phyloP scores from a whole-genome alignment of 495 filamentous ascomycete species.

The Aspergillus leporis region DNA sequence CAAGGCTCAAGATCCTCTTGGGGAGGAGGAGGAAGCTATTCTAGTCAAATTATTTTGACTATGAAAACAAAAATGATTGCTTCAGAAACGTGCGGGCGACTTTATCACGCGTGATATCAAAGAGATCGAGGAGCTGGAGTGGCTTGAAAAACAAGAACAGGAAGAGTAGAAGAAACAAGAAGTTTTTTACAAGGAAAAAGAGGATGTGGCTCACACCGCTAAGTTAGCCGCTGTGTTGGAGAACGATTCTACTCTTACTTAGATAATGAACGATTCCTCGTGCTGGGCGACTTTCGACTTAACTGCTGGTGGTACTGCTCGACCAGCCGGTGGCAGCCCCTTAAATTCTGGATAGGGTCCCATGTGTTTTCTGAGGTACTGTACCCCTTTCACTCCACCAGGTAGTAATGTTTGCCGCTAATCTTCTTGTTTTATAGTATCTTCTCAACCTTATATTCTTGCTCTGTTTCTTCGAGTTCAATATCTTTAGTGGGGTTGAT shows the following conservation, averaged over 20 bases:
- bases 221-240: background rate
- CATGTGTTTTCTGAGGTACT: constrained; percentile 6
- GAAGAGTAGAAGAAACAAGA: no score
- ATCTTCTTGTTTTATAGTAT: background rate
- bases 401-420: background rate
- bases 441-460: constrained; percentile 3
- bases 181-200: no score
- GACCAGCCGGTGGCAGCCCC: background rate
- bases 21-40: no score
- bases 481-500: no score
- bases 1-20: no score
- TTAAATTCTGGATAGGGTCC: constrained; percentile 8
- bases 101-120: no score
- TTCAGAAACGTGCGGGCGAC: no score
- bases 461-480: background rate
- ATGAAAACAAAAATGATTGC: no score
- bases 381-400: constrained; percentile 3
- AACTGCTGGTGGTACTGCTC: constrained; percentile 1
- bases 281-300: background rate
- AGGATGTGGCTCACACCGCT: no score
- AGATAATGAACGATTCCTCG: background rate
- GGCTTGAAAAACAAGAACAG: no score
- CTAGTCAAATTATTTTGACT: no score
- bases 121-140: no score
- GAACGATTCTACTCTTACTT: background rate